Base-by-base conservation (phyloP, 257 asterid species). In the Solanum appendiculatum region DNA sequence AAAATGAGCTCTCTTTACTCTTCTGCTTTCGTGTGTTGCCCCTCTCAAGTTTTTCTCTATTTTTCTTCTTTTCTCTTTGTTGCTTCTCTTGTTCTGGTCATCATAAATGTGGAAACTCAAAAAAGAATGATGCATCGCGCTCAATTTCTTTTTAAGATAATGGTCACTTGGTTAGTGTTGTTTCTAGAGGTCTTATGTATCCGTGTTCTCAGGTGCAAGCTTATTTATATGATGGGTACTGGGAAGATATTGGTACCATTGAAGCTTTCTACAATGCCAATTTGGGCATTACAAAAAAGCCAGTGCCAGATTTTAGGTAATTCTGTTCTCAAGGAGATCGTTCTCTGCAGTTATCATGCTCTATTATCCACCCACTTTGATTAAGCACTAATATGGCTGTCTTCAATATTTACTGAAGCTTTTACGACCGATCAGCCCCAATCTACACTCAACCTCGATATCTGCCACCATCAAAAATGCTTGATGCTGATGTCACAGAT, bases 231-330 rank as follows among this genome's bases (percentile, higher is more conserved):
- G 98, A 96, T 88, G 99, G 99, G 87, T 96, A 96, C 92, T 96
- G 98, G 99, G 99, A 96, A 91, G 99, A 96, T 89, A 96, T 96
- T 89, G 99, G 99, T 86, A 96, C 99, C 23, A 96, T 96, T 88
- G 99, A 96, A 92, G 99, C 99, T 87, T 96, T 96, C 91, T 96
- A 96, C 89, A 96, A 96, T 89, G 99, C 99, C 80, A 96, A 96
- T 91, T 91, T 96, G 58, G 98, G 99, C 70, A 95, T 96, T 87
- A 96, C 98, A 7, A 96, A 96, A 82, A 96, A 95, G 90, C 99
- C 99, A 21, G 91, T 96, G 72, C 99, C 99, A 82, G 99, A 96
- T 91, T 96, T 96, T 90, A 96, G 98, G 99, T 95, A 51, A 68
- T 46, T 33, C 25, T 37, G 39, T 56, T 69, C 72, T 85, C 84